Percentiles rank a stretch among this genome's conserved stretches.
These are phyloP conservation scores for Aspergillus tubingensis DNA, from an alignment of 2,329 filamentous ascomycete genomes.

Conservation along the genomic window DNA sequence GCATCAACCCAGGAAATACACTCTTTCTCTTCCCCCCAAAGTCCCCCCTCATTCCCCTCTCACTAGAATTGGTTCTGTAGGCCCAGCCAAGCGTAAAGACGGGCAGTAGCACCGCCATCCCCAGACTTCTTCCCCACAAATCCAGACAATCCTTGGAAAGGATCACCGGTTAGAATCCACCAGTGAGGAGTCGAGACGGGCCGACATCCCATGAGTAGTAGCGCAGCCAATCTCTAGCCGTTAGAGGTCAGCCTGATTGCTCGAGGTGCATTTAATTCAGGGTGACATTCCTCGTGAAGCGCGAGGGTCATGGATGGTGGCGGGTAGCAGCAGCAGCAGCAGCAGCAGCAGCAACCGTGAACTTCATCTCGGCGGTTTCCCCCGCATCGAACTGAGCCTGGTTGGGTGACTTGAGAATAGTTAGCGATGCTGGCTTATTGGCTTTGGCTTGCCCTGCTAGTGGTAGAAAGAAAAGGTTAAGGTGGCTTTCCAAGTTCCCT, in stretches of 20 bases:
- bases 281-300: not conserved
- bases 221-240: not conserved
- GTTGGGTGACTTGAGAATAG: no score
- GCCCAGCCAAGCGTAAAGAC: not conserved
- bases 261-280: not conserved
- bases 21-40: not conserved
- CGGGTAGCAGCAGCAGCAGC: no score
- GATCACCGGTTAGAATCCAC: constrained; percentile 21
- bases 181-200: constrained; percentile 8
- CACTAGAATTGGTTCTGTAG: not conserved
- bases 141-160: constrained; percentile 15
- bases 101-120: constrained; percentile 6
- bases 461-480: no score
- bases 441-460: no score
- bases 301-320: not conserved
- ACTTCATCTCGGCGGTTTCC: not conserved
- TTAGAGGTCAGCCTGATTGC: not conserved
- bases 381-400: not conserved
- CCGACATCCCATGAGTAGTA: not conserved
- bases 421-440: no score
- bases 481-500: no score
- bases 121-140: constrained; percentile 13
- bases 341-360: not conserved
- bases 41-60: not conserved
- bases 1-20: not conserved